A percentile compares a stretch with the other conserved stretches of the same genome.
Conservation (phyloP, 2,329 filamentous ascomycete species). For the Xenoacremonium recifei region DNA sequence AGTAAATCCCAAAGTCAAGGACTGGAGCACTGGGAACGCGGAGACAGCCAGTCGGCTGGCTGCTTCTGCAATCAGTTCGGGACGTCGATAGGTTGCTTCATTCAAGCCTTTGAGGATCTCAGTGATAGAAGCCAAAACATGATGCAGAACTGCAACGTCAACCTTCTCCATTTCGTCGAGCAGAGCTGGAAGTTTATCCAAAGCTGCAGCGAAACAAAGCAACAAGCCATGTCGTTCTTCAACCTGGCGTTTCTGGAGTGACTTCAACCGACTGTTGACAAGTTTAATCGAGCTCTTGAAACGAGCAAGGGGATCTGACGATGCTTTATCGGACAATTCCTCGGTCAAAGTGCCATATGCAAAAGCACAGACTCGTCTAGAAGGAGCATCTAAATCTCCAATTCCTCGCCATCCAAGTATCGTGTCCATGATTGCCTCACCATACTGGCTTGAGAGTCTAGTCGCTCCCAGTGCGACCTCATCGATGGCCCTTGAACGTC, state of each 20-base stretch:
- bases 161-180: slow-evolving; percentile 14
- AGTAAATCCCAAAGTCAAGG: slow-evolving; percentile 23
- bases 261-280: slow-evolving; percentile 43
- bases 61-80: slow-evolving; percentile 64
- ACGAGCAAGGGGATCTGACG: slow-evolving; percentile 19
- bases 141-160: slow-evolving; percentile 15
- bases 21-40: slow-evolving; percentile 45
- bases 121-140: slow-evolving; percentile 14
- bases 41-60: slow-evolving; percentile 58
- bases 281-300: slow-evolving; percentile 36
- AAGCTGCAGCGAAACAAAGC: slow-evolving; percentile 57
- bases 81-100: slow-evolving; percentile 51
- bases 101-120: slow-evolving; percentile 36
- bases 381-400: slow-evolving; percentile 72
- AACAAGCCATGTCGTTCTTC: slow-evolving; percentile 70
- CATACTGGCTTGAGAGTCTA: slow-evolving; percentile 65
- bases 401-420: slow-evolving; percentile 85
- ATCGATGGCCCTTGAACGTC: slow-evolving; percentile 78
- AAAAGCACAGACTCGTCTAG: slow-evolving; percentile 68
- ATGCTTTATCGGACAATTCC: slow-evolving; percentile 31
- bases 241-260: slow-evolving; percentile 54
- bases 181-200: slow-evolving; percentile 45
- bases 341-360: slow-evolving; percentile 63
- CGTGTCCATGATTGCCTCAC: slow-evolving; percentile 66
- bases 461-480: slow-evolving; percentile 72